Conservation (phyloP, 2,329 filamentous ascomycete genomes). For the Stagonosporopsis chrysanthemi region DNA sequence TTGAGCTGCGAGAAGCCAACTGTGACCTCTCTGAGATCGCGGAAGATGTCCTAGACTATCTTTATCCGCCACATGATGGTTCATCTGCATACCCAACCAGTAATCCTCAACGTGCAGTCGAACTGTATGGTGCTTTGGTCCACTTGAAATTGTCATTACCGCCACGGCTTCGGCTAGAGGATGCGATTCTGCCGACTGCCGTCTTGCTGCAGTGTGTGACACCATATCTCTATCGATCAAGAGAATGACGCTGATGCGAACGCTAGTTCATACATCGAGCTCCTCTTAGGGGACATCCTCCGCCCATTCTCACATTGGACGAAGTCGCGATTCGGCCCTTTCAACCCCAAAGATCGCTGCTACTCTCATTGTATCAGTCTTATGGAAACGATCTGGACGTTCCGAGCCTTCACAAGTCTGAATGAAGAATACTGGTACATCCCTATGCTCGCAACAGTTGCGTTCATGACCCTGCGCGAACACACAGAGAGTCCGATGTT, state of each 20-base stretch:
- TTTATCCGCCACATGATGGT: background rate
- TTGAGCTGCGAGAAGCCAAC: background rate
- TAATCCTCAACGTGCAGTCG: background rate
- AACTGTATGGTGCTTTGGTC: background rate
- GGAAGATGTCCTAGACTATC: background rate
- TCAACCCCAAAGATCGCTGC: background rate
- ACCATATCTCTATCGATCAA: background rate
- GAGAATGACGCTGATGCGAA: background rate
- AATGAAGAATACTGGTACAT: background rate
- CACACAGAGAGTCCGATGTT: background rate
- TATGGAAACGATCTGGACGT: conserved; percentile 1
- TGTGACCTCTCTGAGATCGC: background rate
- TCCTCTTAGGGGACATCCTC: background rate
- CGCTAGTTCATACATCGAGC: background rate
- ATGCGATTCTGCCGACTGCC: background rate
- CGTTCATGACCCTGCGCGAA: background rate
- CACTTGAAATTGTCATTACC: conserved; percentile 2
- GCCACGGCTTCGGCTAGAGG: conserved; percentile 2
- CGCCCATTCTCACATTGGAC: background rate
- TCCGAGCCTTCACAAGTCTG: conserved; percentile 1
- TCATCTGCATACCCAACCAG: background rate
- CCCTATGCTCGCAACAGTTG: background rate
- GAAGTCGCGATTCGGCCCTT: background rate
- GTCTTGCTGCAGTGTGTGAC: conserved; percentile 1
- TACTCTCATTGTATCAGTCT: background rate